A percentile compares a stretch with the other conserved stretches of the same genome.
Evolutionary conservation across 140 eudicot species (phyloP).

Genomic region (Cichorium intybus): DNA sequence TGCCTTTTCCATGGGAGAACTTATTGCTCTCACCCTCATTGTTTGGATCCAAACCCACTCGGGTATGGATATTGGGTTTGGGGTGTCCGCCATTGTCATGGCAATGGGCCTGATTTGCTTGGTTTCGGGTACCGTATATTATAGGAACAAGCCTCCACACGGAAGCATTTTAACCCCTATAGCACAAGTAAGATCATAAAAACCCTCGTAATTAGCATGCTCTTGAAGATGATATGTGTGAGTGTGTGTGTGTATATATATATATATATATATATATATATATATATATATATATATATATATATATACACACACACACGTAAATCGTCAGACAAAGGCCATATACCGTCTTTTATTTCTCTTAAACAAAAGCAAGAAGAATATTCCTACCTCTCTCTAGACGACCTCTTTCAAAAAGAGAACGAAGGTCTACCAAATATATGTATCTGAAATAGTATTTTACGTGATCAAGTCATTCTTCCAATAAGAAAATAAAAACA

Average conservation of each 20-base stretch:
- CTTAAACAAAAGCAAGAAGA: not conserved
- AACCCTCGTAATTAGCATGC: not conserved
- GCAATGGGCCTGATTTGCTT: slow-evolving; percentile 73
- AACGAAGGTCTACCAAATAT: not conserved
- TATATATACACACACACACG: no score
- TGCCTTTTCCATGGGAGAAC: slow-evolving; percentile 90
- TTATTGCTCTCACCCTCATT: slow-evolving; percentile 76
- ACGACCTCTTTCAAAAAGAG: not conserved
- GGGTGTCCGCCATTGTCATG: slow-evolving; percentile 94
- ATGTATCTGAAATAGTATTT: not conserved
- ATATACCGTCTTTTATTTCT: not conserved
- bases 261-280: no score
- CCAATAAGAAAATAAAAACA: no score
- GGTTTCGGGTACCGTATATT: slow-evolving; percentile 63
- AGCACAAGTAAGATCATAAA: slow-evolving; percentile 54
- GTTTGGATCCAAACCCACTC: slow-evolving; percentile 96
- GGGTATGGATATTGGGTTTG: slow-evolving; percentile 98
- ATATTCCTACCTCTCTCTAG: no score
- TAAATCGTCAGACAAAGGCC: no score
- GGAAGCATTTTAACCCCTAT: slow-evolving; percentile 78
- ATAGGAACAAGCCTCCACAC: slow-evolving; percentile 84
- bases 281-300: no score
- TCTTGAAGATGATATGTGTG: not conserved
- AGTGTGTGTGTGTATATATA: no score
- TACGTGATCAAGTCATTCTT: not conserved